phyloP scores from a whole-genome alignment of 2,329 filamentous ascomycete species.

The Aspergillus calidoustus region DNA sequence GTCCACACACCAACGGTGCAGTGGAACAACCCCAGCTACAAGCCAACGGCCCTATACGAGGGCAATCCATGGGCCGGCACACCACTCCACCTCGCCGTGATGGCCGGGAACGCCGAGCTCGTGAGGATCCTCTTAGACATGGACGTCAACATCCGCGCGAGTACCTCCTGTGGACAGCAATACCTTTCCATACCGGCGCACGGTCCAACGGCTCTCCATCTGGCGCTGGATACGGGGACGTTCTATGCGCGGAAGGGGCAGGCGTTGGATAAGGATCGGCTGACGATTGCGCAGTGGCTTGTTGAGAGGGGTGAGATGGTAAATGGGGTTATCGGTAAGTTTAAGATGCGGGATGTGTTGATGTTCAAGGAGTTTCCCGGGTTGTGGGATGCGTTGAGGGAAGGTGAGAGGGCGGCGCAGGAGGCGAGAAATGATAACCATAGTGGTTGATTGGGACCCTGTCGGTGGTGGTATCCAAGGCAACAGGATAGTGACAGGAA shows the following conservation, averaged over 20 bases:
- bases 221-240: not conserved
- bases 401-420: not conserved
- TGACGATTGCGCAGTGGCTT: slow-evolving; percentile 11
- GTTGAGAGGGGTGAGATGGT: slow-evolving; percentile 9
- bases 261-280: not conserved
- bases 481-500: no score
- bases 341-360: not conserved
- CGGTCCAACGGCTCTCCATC: slow-evolving; percentile 2
- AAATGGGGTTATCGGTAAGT: not conserved
- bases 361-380: slow-evolving; percentile 6
- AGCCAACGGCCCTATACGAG: slow-evolving; percentile 1
- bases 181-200: not conserved
- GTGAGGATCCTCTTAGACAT: not conserved
- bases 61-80: not conserved
- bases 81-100: slow-evolving; percentile 8
- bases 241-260: slow-evolving; percentile 1
- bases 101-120: slow-evolving; percentile 1
- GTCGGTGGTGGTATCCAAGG: no score
- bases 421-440: not conserved
- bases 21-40: not conserved
- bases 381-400: slow-evolving; percentile 1
- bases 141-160: not conserved
- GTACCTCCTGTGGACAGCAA: not conserved
- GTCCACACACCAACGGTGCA: not conserved
- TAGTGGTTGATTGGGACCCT: no score